A percentile compares a stretch with the other conserved stretches of the same genome.
Conservation (phyloP, 1,284 basidiomycete genomes). For the Fomitiporia mediterranea region DNA sequence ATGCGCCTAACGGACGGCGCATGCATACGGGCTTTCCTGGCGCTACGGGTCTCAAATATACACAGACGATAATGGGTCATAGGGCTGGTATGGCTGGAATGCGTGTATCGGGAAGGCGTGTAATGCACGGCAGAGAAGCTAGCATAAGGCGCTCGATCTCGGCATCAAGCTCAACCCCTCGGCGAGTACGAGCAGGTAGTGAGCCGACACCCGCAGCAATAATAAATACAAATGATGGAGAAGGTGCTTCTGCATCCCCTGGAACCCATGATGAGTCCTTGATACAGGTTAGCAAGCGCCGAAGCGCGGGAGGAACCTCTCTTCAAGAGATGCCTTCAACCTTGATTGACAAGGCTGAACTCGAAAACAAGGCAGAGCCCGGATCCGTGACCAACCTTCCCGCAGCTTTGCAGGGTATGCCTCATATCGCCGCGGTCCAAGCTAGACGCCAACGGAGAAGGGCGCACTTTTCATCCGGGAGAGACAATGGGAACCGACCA, state of each 20-base stretch:
- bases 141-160: conserved; percentile 39
- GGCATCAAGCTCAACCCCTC: conserved; percentile 23
- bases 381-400: conserved; percentile 33
- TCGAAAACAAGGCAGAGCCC: conserved; percentile 4
- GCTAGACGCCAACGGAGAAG: conserved; percentile 52
- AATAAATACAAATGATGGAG: conserved; percentile 8
- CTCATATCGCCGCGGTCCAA: conserved; percentile 46
- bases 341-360: conserved; percentile 8
- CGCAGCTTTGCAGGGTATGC: conserved; percentile 11
- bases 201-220: conserved; percentile 29
- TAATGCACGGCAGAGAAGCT: conserved; percentile 39
- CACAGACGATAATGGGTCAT: conserved; percentile 79
- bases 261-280: conserved; percentile 14
- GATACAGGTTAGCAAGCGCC: conserved; percentile 20
- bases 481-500: conserved; percentile 17
- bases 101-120: conserved; percentile 56
- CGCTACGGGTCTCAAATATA: conserved; percentile 68
- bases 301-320: conserved; percentile 21
- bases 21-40: conserved; percentile 46
- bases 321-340: conserved; percentile 18
- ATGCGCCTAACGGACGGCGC: conserved; percentile 30
- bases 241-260: conserved; percentile 30
- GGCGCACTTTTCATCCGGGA: conserved; percentile 44
- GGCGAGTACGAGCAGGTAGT: conserved; percentile 38
- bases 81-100: conserved; percentile 61